Base-by-base conservation (phyloP, 2,329 filamentous ascomycete species). In the Gaeumannomyces sp. region DNA sequence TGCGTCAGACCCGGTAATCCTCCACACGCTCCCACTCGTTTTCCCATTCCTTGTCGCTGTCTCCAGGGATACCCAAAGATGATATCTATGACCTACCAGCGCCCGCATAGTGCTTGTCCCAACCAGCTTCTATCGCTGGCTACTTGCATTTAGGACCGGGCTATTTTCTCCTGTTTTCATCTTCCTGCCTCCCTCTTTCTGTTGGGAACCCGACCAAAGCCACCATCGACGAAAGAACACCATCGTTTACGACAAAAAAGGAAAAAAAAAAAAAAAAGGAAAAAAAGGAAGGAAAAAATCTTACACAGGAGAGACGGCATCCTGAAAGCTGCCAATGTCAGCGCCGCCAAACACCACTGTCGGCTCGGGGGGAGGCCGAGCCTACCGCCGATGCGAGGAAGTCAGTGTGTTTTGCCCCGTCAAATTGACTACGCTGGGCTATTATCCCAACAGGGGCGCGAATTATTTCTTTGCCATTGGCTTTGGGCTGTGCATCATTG, bases 391-490 rank as follows among this genome's bases (percentile, higher is more conserved):
- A 25, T 81, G 79, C 68, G 74, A 69, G 7, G 71, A 76, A 22
- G 74, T 85, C 66, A 76, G 76, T 11, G 65, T 70, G 2, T 65
- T 69, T 56, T 86, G 84, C 67, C 82, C 83, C n/a, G 82, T 85
- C 68, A 66, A 75, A 57, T 76, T 74, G 35, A 85, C 83, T 3
- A 82, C 84, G 16, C 75, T 84, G 45, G 83, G 83, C 61, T 87
- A 87, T 74, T 78, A 79, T 45, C 85, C 85, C 8, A 85, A 83
- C 69, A 71, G 80, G n/a, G 80, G 81, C 61, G 80, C 83, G 68
- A 85, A 85, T 72, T 76, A 79, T 69, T 82, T 87, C 70, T 83
- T 85, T 71, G 75, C 80, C 58, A 73, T 79, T 63, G 77, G 75
- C 27, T 87, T 85, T 66, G 82, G 76, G 10, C 56, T 82, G 3